Percentiles rank a stretch among this genome's conserved stretches.
phyloP scores from a whole-genome alignment of 306 rosid species.

The Casuarina glauca region DNA sequence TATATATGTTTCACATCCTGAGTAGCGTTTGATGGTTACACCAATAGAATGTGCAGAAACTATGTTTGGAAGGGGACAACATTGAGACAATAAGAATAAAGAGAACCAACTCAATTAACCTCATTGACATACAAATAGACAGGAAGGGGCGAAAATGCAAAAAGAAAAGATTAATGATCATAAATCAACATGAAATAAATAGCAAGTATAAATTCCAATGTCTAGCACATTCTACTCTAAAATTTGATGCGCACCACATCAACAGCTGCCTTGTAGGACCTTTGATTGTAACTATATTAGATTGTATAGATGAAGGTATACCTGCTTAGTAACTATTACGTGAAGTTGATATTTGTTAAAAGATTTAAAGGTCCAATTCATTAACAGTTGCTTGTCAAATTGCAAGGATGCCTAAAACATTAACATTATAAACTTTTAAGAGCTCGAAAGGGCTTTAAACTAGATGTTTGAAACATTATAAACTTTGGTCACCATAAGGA shows the following conservation, averaged over 20 bases:
- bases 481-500: too few relatives aligned
- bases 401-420: conserved; percentile 36
- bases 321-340: conserved; percentile 94
- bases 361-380: conserved; percentile 67
- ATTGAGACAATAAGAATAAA: conserved; percentile 7
- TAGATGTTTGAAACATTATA: too few relatives aligned
- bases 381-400: conserved; percentile 92
- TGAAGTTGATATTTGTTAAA: conserved; percentile 93
- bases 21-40: neutral
- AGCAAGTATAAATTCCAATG: neutral
- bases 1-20: neutral
- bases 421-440: too few relatives aligned
- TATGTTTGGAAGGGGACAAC: neutral
- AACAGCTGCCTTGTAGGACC: conserved; percentile 98
- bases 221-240: conserved; percentile 13
- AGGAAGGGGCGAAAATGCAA: neutral
- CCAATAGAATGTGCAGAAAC: neutral
- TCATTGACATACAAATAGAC: neutral
- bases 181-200: neutral
- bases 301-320: conserved; percentile 93
- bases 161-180: conserved; percentile 3
- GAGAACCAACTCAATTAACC: neutral
- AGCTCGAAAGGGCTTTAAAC: too few relatives aligned
- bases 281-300: conserved; percentile 71
- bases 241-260: conserved; percentile 63